A percentile compares a stretch with the other conserved stretches of the same genome.
These are phyloP conservation scores for Malus hybrid DNA, from an alignment of 331 rosid species.

Conservation along the genomic window DNA sequence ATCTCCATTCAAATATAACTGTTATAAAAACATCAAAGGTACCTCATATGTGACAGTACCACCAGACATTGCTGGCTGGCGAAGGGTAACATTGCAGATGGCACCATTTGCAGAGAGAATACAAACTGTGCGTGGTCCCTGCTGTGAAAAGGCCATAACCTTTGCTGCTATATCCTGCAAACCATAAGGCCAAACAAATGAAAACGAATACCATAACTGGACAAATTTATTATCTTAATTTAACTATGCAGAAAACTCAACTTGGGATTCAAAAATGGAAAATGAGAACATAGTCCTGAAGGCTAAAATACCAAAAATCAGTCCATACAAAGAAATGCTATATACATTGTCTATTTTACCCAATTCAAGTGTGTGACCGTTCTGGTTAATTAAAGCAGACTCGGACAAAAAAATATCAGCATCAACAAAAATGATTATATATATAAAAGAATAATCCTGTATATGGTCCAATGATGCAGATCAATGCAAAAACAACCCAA, in stretches of 20 bases:
- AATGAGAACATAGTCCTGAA: not conserved
- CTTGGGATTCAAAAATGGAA: not conserved
- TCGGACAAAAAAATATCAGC: not conserved
- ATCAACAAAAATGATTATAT: not conserved
- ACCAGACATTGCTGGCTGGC: constrained; percentile 39
- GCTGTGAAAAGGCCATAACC: constrained; percentile 44
- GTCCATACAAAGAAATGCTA: not conserved
- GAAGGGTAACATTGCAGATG: constrained; percentile 48
- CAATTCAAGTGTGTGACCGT: not conserved
- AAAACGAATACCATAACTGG: not conserved
- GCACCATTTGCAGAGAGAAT: constrained; percentile 81
- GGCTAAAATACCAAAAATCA: too few species aligned
- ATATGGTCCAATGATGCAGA: not conserved
- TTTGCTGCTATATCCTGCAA: constrained; percentile 71
- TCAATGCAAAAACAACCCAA: not conserved
- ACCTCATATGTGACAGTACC: constrained; percentile 62
- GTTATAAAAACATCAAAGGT: constrained; percentile 2
- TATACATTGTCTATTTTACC: too few species aligned
- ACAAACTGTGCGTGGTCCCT: constrained; percentile 57
- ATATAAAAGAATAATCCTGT: not conserved
- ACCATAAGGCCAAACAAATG: constrained; percentile 5
- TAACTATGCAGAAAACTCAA: not conserved
- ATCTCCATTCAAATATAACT: not conserved
- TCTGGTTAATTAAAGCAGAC: not conserved
- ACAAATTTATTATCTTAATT: not conserved